Percentiles rank a stretch among this genome's conserved stretches.
These are phyloP conservation scores for Pelagomonas calceolata DNA, from an alignment of 108 stramenopile genomes.

Conservation along the genomic window DNA sequence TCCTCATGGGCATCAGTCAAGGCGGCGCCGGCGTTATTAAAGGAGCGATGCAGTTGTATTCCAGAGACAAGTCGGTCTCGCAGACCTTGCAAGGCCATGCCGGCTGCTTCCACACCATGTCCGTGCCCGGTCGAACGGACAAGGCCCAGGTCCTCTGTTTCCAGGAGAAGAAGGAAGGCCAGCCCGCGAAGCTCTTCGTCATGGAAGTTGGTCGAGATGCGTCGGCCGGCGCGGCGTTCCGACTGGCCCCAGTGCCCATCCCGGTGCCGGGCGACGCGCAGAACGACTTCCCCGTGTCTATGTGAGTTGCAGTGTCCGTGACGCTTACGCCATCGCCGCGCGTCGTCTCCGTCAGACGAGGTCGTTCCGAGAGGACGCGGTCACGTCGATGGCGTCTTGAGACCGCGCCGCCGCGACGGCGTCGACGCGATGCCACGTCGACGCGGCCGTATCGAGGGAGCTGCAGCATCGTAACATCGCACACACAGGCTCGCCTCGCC, in stretches of 20 bases:
- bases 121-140: conserved; percentile 72
- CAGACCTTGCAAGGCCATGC: conserved; percentile 92
- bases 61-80: conserved; percentile 82
- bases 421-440: too few species aligned
- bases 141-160: conserved; percentile 84
- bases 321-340: too few species aligned
- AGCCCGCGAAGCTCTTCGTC: conserved; percentile 73
- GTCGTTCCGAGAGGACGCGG: too few species aligned
- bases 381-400: too few species aligned
- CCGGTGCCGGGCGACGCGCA: conserved; percentile 89
- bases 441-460: too few species aligned
- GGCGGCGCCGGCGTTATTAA: conserved; percentile 58
- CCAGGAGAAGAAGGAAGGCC: conserved; percentile 85
- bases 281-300: conserved; percentile 87
- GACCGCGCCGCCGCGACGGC: too few species aligned
- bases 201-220: conserved; percentile 98
- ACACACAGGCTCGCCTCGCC: conserved; percentile 57
- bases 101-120: conserved; percentile 76
- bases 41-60: conserved; percentile 98
- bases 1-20: conserved; percentile 83
- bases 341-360: too few species aligned
- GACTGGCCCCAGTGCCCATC: conserved; percentile 68
- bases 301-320: too few species aligned
- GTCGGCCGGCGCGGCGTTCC: conserved; percentile 73
- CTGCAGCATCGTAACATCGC: too few species aligned